Evolutionary conservation across 352 stramenopile genomes (phyloP), one percentile per base, ranked within the genome.

Genomic region (Phytopythium litorale): DNA sequence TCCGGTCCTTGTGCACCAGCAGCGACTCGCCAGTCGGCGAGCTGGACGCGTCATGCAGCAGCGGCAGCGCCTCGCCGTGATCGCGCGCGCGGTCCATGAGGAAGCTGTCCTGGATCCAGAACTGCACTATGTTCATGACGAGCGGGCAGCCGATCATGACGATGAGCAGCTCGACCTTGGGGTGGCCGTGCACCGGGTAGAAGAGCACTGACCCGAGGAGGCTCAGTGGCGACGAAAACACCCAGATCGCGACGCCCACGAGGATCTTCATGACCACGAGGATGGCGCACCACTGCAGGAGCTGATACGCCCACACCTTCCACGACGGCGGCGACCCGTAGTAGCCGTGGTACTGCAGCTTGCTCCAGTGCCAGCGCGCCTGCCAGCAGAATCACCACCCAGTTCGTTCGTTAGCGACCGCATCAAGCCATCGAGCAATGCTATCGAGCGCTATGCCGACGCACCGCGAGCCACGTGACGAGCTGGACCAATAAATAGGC

Each of bases 61-160:
- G 60, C 37, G 73, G 73, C 38, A 81, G 64, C 11, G 73, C 62
- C 50, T 84, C 71, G 19, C 49, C 62, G 37, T 63, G 63, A 21
- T 68, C 61, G 32, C 55, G 62, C 7, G 60, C 58, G 48, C 77
- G 71, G 64, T 92, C 75, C 71, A 86, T 92, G 48, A 92, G 65
- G 58, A 92, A 92, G 52, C 78, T 90, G 57, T 92, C 84, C 58
- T 90, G 83, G 68, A 90, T 84, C 84, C 84, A 93, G 70, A 93
- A 93, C 57, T 93, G 84, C 48, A 92, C 76, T 76, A 89, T 88
- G 68, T 93, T 93, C 82, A 93, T 91, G 45, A 91, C 73, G 40
- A 90, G 63, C n/a, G 84, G 84, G 56, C 84, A 93, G 58, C 78
- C 80, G 35, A 93, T 90, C 84, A 93, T 93, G 53, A 93, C 84